Evolutionary conservation across 352 stramenopile species (phyloP).

Genomic region (Pythium rishiriense): DNA sequence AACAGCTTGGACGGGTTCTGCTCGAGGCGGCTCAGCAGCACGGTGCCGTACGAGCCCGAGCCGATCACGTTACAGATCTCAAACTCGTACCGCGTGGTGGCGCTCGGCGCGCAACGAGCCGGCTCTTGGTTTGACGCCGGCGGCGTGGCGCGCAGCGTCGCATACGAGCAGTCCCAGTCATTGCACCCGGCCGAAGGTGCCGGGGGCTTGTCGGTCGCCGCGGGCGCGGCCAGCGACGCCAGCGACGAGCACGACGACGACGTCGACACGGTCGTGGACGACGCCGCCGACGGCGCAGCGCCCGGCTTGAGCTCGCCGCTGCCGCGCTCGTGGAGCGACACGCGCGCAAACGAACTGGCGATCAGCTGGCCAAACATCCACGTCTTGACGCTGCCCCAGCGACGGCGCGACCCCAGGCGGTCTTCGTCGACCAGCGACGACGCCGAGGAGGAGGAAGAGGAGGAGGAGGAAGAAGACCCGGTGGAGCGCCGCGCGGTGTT

Average conservation of each 20-base stretch:
- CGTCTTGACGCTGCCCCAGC: constrained; percentile 71
- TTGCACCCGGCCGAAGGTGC: constrained; percentile 10
- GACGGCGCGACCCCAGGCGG: constrained; percentile 25
- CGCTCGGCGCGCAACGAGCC: constrained; percentile 10
- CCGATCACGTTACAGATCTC: constrained; percentile 77
- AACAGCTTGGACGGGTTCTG: constrained; percentile 46
- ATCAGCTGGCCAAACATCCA: constrained; percentile 75
- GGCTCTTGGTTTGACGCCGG: constrained; percentile 18
- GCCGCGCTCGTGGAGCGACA: constrained; percentile 36
- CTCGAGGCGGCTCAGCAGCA: constrained; percentile 60
- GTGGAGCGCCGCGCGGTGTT: constrained; percentile 5
- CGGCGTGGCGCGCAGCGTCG: not conserved
- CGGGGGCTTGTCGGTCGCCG: not conserved
- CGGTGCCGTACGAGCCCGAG: constrained; percentile 75
- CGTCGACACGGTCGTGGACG: constrained; percentile 18
- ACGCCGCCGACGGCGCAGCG: constrained; percentile 11
- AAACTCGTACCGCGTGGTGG: constrained; percentile 46
- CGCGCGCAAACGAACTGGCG: constrained; percentile 62
- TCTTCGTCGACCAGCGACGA: not conserved
- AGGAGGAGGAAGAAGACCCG: constrained; percentile 16
- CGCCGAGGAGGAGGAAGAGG: constrained; percentile 1
- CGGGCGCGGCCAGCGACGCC: not conserved
- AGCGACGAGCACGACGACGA: constrained; percentile 28
- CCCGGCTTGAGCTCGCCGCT: not conserved
- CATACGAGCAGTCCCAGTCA: constrained; percentile 33